Base-by-base conservation (phyloP, 2,329 filamentous ascomycete genomes). In the Lecanicillium sp. region DNA sequence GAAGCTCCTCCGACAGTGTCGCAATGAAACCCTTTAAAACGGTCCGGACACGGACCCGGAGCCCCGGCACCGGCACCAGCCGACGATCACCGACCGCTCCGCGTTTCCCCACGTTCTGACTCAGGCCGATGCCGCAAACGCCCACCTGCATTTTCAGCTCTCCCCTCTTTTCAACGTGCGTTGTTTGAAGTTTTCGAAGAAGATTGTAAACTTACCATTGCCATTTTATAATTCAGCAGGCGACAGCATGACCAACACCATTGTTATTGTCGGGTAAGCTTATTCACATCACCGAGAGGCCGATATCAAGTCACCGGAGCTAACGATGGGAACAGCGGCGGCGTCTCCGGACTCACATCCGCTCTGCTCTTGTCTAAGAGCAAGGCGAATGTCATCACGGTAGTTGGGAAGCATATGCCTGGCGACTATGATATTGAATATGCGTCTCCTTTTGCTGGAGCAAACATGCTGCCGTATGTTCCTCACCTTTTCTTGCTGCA, bases 401-500 rank as follows among this genome's bases (percentile, higher is more conserved):
- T 94, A 27, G 68, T 87, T 22, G 83, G 87, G 5, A 94, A 90
- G 55, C 84, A 94, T 57, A 92, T 95, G 83, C 89, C 89, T 0
- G 89, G 89, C 27, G 89, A 96, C 65, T 92, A 90, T 60, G 84
- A 90, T 48, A 82, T 89, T 49, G 84, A 94, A 67, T 96, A 95
- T 58, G 81, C 86, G 1, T 94, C 86, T 5, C 87, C 87, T 1
- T 94, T 86, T 84, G 87, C 87, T 4, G 87, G 87, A 12, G 87
- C 87, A 45, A 90, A 92, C 54, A 81, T 79, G 53, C 59, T 83
- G 43, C 87, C 84, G 80, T 85, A 52, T 45, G 79, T 68, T 6
- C 17, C 37, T 28, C 29, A 27, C 37, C 29, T 41, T 14, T 11
- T 11, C 22, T 25, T 25, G 22, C n/a, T 18, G 40, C 7, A 44